Conservation (phyloP, 345 rosid species). For the Hibiscus syriacus region DNA sequence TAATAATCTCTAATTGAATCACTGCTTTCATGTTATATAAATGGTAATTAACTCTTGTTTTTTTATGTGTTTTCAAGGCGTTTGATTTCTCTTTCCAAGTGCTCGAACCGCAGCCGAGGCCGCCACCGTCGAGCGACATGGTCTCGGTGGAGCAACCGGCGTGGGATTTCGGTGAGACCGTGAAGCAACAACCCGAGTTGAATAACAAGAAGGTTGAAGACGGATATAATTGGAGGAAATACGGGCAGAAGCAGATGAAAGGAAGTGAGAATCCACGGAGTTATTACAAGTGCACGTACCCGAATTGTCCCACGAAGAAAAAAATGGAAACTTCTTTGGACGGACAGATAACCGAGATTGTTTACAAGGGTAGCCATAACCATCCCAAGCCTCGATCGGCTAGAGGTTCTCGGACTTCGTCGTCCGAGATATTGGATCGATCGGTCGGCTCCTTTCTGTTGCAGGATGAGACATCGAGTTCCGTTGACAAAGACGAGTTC, state of each 20-base stretch:
- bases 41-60: no score
- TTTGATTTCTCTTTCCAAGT: constrained; percentile 77
- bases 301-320: constrained; percentile 83
- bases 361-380: constrained; percentile 89
- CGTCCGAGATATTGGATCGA: constrained; percentile 41
- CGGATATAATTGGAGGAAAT: constrained; percentile 97
- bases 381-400: constrained; percentile 83
- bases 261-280: constrained; percentile 97
- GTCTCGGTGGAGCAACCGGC: constrained; percentile 31
- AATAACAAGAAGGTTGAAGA: constrained; percentile 58
- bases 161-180: constrained; percentile 30
- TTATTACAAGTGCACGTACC: constrained; percentile 89
- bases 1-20: neutral
- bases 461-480: no score
- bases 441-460: no score
- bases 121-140: constrained; percentile 17
- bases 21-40: neutral
- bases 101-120: constrained; percentile 27
- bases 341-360: constrained; percentile 90
- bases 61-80: constrained; percentile 7
- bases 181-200: neutral
- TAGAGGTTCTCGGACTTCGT: constrained; percentile 31
- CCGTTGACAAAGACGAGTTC: no score
- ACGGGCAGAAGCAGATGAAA: constrained; percentile 94
- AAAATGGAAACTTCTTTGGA: constrained; percentile 81